phyloP scores from a whole-genome alignment of 1,284 basidiomycete genomes.

The Ganoderma resinaceum region DNA sequence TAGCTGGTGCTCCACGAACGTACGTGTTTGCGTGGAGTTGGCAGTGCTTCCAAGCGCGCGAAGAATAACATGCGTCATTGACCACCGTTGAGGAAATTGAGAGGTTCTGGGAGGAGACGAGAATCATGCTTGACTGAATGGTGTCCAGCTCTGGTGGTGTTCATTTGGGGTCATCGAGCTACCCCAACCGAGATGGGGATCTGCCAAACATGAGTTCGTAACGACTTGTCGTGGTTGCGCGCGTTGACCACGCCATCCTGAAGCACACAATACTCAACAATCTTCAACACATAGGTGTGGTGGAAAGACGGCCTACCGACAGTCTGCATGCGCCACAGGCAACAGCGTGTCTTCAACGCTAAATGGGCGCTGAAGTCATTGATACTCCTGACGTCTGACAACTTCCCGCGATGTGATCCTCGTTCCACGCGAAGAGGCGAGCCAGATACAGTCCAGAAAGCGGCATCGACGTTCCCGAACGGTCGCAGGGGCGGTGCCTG shows the following conservation, averaged over 20 bases:
- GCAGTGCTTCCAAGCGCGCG: neutral
- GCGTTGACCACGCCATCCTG: neutral
- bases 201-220: neutral
- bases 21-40: neutral
- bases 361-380: neutral
- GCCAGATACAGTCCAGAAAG: neutral
- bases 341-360: neutral
- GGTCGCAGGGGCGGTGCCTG: neutral
- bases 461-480: neutral
- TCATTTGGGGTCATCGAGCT: neutral
- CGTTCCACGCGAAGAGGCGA: neutral
- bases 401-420: conserved; percentile 1
- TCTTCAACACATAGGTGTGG: neutral
- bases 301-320: neutral
- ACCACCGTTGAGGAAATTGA: neutral
- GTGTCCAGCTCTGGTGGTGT: neutral
- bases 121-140: neutral
- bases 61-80: neutral
- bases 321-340: neutral
- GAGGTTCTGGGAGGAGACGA: neutral
- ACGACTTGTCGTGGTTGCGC: neutral
- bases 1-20: neutral
- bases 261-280: neutral
- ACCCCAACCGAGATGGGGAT: neutral
- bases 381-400: conserved; percentile 1